Base-by-base conservation (phyloP, 305 asterid species). In the Fraxinus sp. region DNA sequence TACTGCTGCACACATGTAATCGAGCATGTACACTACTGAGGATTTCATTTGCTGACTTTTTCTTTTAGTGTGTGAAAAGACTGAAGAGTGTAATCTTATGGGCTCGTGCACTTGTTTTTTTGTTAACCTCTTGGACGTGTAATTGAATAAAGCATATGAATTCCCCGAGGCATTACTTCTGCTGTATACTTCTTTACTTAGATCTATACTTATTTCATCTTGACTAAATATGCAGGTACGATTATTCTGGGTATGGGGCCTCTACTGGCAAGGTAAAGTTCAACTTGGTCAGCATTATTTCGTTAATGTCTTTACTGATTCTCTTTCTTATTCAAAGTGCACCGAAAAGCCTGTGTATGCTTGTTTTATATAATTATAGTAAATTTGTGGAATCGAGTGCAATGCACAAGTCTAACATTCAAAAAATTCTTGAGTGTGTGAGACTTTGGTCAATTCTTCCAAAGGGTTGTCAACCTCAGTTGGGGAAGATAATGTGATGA, bases 241-340 rank as follows among this genome's bases (percentile, higher is more conserved):
- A 96, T 78, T 96, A 96, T 85, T 96, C 99, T 76, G 99, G 99
- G 76, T 96, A 96, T 86, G 99, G 99, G 82, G 98, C 97, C 83
- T 96, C 98, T 10, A 94, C 97, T 3, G 99, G 99, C 78, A 89
- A 96, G 97, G 99, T 96, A 90, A 83, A 86, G 72, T 79, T 86
- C 82, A 30, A 79, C 79, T 83, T 9, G n/a, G 81, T 80, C 41
- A n/a, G 71, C 78, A 24, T 41, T 39, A 55, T 78, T 4, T 39
- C 13, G 64, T 18, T 70, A 30, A 26, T 44, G 44, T 49, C 49
- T 18, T 18, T 0, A 3, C 7, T 5, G 28, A 8, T n/a, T 36
- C 78, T 81, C 28, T 30, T 7, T 55, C 16, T 13, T 6, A 11
- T 74, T 39, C 55, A 5, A 55, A 77, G 18, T 77, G 64, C 75